Conservation (phyloP, 2,329 filamentous ascomycete genomes). For the Knufia petricola region DNA sequence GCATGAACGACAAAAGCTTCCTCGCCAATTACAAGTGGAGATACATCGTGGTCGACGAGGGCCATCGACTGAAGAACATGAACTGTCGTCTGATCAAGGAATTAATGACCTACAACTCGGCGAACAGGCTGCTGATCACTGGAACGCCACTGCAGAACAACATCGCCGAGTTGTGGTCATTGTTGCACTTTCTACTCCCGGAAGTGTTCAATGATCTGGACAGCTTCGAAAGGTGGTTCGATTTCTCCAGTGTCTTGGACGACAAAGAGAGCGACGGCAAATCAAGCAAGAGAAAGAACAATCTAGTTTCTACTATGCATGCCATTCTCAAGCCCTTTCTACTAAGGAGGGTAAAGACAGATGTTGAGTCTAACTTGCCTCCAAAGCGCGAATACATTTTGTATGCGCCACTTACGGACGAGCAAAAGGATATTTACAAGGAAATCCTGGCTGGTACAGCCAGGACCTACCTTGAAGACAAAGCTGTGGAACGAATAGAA, state of each 20-base stretch:
- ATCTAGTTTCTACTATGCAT: constrained; percentile 78
- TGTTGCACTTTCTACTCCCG: constrained; percentile 86
- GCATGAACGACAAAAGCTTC: constrained; percentile 76
- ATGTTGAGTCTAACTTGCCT: constrained; percentile 83
- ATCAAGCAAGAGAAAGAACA: constrained; percentile 66
- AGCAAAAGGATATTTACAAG: constrained; percentile 85
- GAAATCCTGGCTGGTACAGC: constrained; percentile 72
- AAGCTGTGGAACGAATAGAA: constrained; percentile 41
- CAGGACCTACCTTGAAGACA: constrained; percentile 40
- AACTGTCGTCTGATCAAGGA: constrained; percentile 87
- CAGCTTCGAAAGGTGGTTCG: constrained; percentile 92
- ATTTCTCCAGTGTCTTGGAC: constrained; percentile 86
- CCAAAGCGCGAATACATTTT: constrained; percentile 95
- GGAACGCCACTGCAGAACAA: constrained; percentile 96
- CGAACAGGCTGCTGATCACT: constrained; percentile 83
- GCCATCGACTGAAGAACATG: constrained; percentile 93
- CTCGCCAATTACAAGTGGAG: constrained; percentile 85
- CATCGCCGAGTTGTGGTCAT: constrained; percentile 84
- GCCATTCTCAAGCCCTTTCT: constrained; percentile 86
- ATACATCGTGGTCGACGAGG: constrained; percentile 98
- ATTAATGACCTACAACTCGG: constrained; percentile 76
- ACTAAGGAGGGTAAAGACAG: constrained; percentile 78
- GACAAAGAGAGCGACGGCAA: constrained; percentile 64
- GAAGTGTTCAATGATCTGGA: constrained; percentile 89
- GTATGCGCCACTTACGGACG: constrained; percentile 81